Evolutionary conservation across 2,329 filamentous ascomycete species (phyloP).

Genomic region (Fusarium burgessii): DNA sequence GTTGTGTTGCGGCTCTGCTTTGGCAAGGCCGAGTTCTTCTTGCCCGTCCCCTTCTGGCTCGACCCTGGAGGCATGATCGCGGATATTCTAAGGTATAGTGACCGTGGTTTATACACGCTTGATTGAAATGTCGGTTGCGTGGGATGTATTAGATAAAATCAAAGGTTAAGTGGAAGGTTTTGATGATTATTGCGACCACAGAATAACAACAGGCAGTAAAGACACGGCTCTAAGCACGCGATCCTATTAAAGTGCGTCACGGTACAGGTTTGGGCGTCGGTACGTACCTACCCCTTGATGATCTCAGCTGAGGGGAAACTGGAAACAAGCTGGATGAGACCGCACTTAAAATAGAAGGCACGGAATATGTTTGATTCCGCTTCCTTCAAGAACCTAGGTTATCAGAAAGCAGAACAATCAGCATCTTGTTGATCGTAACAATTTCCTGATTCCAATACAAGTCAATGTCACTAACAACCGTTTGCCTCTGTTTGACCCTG

Average conservation of each 20-base stretch:
- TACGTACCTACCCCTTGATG: constrained; percentile 33
- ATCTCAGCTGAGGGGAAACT: constrained; percentile 9
- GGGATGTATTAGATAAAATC: constrained; percentile 11
- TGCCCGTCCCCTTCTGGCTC: constrained; percentile 72
- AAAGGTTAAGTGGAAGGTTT: constrained; percentile 7
- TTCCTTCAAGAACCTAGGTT: background rate
- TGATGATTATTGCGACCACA: constrained; percentile 32
- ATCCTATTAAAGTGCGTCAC: constrained; percentile 39
- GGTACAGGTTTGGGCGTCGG: constrained; percentile 9
- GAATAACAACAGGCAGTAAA: constrained; percentile 23
- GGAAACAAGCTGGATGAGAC: background rate
- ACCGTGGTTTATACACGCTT: background rate
- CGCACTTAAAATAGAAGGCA: background rate
- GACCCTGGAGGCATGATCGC: constrained; percentile 67
- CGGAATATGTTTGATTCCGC: constrained; percentile 9
- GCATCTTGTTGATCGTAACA: background rate
- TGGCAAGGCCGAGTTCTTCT: constrained; percentile 72
- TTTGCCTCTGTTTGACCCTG: background rate
- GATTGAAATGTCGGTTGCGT: background rate
- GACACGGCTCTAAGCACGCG: constrained; percentile 30
- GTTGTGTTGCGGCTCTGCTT: constrained; percentile 85
- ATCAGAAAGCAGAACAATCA: background rate
- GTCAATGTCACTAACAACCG: background rate
- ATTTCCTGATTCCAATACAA: background rate
- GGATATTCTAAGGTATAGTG: background rate